Conservation (phyloP, 2,329 filamentous ascomycete species). For the Teratosphaeria destructans region DNA sequence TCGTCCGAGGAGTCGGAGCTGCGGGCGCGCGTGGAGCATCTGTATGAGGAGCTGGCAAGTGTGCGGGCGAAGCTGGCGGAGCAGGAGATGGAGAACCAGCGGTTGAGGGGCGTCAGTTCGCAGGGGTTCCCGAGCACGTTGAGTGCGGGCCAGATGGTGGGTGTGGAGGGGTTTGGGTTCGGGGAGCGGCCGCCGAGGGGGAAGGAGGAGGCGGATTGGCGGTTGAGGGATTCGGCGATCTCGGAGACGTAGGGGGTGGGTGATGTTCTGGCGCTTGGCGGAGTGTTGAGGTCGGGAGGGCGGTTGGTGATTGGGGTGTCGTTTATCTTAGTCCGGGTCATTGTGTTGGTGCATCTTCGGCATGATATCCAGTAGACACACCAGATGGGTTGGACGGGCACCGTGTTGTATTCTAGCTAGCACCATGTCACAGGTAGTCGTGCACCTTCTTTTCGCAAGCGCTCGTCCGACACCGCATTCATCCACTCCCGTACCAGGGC, state of each 20-base stretch:
- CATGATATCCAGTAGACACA: too few relatives aligned
- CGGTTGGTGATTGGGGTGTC: too few relatives aligned
- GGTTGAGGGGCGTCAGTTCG: background rate
- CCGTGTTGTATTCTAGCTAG: too few relatives aligned
- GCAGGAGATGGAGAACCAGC: background rate
- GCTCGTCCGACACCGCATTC: too few relatives aligned
- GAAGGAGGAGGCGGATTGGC: background rate
- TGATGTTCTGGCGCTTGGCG: too few relatives aligned
- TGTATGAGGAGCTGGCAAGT: background rate
- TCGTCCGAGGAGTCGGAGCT: background rate
- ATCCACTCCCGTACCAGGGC: too few relatives aligned
- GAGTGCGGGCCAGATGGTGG: background rate
- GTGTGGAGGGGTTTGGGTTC: background rate
- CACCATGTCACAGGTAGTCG: too few relatives aligned
- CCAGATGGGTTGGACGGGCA: too few relatives aligned
- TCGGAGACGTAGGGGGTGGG: background rate
- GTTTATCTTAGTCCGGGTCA: too few relatives aligned
- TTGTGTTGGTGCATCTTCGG: too few relatives aligned
- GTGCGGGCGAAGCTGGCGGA: background rate
- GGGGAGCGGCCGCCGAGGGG: background rate
- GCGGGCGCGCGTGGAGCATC: background rate
- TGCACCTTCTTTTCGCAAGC: too few relatives aligned
- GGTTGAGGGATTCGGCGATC: background rate
- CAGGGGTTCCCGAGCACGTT: background rate
- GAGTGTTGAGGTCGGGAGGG: too few relatives aligned